Evolutionary conservation across 345 rosid species (phyloP).

Genomic region (Populus nigra): DNA sequence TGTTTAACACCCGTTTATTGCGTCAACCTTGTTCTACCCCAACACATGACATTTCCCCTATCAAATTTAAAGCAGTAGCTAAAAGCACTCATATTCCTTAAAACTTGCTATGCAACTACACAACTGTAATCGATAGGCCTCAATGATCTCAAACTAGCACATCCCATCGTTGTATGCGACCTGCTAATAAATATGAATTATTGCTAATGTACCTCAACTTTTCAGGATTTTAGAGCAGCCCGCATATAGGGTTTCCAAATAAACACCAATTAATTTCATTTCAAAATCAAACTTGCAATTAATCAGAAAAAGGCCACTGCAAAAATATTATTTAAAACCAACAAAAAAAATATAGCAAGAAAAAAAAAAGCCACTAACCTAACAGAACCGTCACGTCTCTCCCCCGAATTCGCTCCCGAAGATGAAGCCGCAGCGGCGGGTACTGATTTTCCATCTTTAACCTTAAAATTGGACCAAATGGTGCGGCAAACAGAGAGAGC

Average conservation of each 20-base stretch:
- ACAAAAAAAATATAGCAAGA: background rate
- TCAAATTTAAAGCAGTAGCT: background rate
- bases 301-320: background rate
- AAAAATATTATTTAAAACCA: background rate
- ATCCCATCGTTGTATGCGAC: background rate
- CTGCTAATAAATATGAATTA: background rate
- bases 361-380: slow-evolving; percentile 36
- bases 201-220: background rate
- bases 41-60: background rate
- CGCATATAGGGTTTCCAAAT: background rate
- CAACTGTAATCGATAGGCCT: background rate
- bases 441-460: slow-evolving; percentile 37
- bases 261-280: background rate
- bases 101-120: background rate
- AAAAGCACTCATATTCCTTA: background rate
- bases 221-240: background rate
- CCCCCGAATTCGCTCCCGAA: slow-evolving; percentile 23
- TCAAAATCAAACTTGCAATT: background rate
- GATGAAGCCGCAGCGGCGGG: slow-evolving; percentile 8
- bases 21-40: background rate
- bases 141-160: background rate
- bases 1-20: background rate
- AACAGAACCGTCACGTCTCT: slow-evolving; percentile 27
- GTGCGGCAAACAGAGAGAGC: slow-evolving; percentile 78
- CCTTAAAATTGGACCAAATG: slow-evolving; percentile 51